Evolutionary conservation across 2,329 filamentous ascomycete species (phyloP).

Genomic region (Hypoxylon sp.): DNA sequence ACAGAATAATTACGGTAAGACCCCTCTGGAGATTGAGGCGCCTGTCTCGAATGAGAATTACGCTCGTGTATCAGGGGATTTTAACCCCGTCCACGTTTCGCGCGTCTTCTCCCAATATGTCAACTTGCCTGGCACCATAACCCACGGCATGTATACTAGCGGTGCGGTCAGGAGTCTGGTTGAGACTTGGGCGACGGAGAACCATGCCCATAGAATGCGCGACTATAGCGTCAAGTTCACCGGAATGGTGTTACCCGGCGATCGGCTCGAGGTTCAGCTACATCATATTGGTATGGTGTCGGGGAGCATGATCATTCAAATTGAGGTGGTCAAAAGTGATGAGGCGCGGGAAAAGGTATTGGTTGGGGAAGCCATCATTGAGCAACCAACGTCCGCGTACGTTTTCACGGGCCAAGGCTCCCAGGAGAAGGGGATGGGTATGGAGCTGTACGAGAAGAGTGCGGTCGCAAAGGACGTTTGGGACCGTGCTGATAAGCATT

Average conservation of each 20-base stretch:
- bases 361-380: slow-evolving; percentile 45
- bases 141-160: slow-evolving; percentile 60
- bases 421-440: slow-evolving; percentile 59
- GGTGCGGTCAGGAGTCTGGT: slow-evolving; percentile 53
- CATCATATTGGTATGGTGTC: slow-evolving; percentile 56
- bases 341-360: slow-evolving; percentile 54
- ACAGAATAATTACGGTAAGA: slow-evolving; percentile 33
- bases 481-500: slow-evolving; percentile 56
- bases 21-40: slow-evolving; percentile 34
- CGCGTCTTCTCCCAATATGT: slow-evolving; percentile 55
- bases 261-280: slow-evolving; percentile 52
- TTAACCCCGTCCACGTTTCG: slow-evolving; percentile 60
- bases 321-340: slow-evolving; percentile 52
- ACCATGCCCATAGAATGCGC: slow-evolving; percentile 46
- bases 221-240: slow-evolving; percentile 53
- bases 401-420: slow-evolving; percentile 61
- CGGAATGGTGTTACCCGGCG: slow-evolving; percentile 57
- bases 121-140: slow-evolving; percentile 58
- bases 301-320: slow-evolving; percentile 54
- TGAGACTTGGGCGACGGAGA: slow-evolving; percentile 44
- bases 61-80: slow-evolving; percentile 56
- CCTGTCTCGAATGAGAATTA: slow-evolving; percentile 49
- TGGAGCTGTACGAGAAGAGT: slow-evolving; percentile 58
- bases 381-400: slow-evolving; percentile 55
- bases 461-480: slow-evolving; percentile 55